Evolutionary conservation across 129 eudicot genomes (phyloP).

Genomic region (Lactuca saligna): DNA sequence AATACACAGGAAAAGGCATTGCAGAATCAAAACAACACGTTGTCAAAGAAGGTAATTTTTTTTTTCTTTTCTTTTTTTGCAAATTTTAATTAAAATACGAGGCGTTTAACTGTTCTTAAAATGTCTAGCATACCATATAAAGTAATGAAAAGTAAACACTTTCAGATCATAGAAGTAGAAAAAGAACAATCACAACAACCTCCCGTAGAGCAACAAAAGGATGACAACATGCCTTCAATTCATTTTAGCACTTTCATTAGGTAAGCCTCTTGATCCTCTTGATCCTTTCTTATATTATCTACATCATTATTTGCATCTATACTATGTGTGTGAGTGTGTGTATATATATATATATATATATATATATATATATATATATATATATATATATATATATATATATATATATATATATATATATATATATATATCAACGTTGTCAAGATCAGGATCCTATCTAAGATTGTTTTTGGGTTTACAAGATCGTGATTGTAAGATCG

Average conservation of each 20-base stretch:
- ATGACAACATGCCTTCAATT: conserved; percentile 24
- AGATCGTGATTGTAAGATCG: too few relatives aligned
- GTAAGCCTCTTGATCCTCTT: conserved; percentile 30
- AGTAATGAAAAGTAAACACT: neutral
- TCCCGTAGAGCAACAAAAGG: conserved; percentile 32
- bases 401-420: too few relatives aligned
- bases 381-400: too few relatives aligned
- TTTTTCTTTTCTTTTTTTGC: neutral
- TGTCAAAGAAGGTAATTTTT: conserved; percentile 51
- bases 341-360: too few relatives aligned
- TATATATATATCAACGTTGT: too few relatives aligned
- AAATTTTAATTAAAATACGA: too few relatives aligned
- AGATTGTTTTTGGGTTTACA: too few relatives aligned
- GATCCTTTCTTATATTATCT: neutral
- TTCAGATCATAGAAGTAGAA: conserved; percentile 56
- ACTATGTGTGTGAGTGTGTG: too few relatives aligned
- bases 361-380: too few relatives aligned
- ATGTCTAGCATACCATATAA: neutral
- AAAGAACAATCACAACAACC: conserved; percentile 35
- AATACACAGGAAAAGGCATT: conserved; percentile 62
- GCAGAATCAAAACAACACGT: conserved; percentile 58
- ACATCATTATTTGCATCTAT: neutral
- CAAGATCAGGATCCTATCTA: too few relatives aligned
- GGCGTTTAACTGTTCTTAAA: too few relatives aligned
- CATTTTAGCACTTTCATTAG: conserved; percentile 29